Percentiles rank a stretch among this genome's conserved stretches.
These are phyloP conservation scores for Phialophora expanda DNA, from an alignment of 2,329 filamentous ascomycete species.

Conservation along the genomic window DNA sequence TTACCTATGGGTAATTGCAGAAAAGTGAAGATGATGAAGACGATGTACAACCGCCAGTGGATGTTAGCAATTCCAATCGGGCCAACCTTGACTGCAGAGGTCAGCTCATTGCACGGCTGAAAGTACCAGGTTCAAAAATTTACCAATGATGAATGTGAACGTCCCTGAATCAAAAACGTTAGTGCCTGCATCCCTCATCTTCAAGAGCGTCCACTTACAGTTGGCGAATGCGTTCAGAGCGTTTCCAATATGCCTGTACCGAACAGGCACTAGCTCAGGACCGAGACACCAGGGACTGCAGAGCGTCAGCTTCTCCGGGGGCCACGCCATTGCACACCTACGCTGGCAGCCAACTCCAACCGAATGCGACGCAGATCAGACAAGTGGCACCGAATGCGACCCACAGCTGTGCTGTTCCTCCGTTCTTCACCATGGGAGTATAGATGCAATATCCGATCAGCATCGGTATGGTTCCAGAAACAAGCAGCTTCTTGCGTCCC, in stretches of 20 bases:
- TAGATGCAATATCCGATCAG: conserved; percentile 18
- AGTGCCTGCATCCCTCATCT: conserved; percentile 16
- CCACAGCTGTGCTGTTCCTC: conserved; percentile 17
- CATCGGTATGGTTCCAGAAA: conserved; percentile 60
- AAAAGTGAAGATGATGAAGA: conserved; percentile 8
- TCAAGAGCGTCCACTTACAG: conserved; percentile 7
- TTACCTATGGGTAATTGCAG: conserved; percentile 9
- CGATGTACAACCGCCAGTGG: conserved; percentile 6
- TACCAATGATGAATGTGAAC: conserved; percentile 3
- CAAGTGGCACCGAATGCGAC: conserved; percentile 23
- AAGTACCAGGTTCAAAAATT: neutral
- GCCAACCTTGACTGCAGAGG: conserved; percentile 6
- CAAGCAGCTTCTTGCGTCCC: conserved; percentile 66
- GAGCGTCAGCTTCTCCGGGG: conserved; percentile 51
- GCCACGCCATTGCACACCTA: conserved; percentile 52
- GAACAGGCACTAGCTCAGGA: conserved; percentile 44
- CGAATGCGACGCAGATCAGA: conserved; percentile 15
- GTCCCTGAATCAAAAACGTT: neutral
- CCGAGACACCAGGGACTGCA: conserved; percentile 36
- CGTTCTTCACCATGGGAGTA: conserved; percentile 15
- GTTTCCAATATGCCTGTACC: conserved; percentile 44
- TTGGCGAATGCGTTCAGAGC: conserved; percentile 36
- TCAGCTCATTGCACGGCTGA: neutral
- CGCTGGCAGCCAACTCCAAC: conserved; percentile 56
- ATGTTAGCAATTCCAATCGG: conserved; percentile 1